Evolutionary conservation across 352 stramenopile genomes (phyloP).

Genomic region (Thalassiosira hispida): DNA sequence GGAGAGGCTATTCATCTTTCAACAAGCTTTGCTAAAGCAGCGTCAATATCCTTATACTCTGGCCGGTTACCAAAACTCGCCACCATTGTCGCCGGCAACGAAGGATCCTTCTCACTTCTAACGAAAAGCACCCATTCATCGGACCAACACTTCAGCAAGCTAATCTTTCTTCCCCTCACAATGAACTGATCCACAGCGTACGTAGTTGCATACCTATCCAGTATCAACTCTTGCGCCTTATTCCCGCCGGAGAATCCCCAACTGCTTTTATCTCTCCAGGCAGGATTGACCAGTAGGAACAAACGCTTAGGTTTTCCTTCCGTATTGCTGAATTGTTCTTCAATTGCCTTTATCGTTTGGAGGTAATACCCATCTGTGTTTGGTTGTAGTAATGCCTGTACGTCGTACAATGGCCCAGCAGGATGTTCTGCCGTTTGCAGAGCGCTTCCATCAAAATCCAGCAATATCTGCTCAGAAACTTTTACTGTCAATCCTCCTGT

Average conservation of each 20-base stretch:
- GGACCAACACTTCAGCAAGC: slow-evolving; percentile 36
- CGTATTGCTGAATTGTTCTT: slow-evolving; percentile 38
- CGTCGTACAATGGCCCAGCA: slow-evolving; percentile 33
- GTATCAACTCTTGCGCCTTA: slow-evolving; percentile 31
- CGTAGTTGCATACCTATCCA: slow-evolving; percentile 42
- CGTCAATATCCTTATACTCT: slow-evolving; percentile 29
- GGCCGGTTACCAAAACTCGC: slow-evolving; percentile 20
- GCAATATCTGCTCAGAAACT: slow-evolving; percentile 39
- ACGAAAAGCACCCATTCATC: slow-evolving; percentile 38
- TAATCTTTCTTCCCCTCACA: slow-evolving; percentile 29
- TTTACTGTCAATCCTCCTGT: slow-evolving; percentile 10
- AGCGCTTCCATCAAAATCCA: slow-evolving; percentile 41
- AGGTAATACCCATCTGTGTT: slow-evolving; percentile 49
- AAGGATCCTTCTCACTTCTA: slow-evolving; percentile 13
- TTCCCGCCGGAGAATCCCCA: slow-evolving; percentile 35
- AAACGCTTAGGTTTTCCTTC: slow-evolving; percentile 30
- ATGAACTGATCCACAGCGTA: slow-evolving; percentile 50
- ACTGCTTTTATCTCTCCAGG: slow-evolving; percentile 40
- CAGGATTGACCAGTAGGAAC: slow-evolving; percentile 45
- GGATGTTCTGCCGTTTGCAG: slow-evolving; percentile 38
- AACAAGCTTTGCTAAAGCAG: neutral
- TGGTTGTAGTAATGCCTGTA: slow-evolving; percentile 37
- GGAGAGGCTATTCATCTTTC: neutral
- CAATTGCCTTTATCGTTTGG: slow-evolving; percentile 29
- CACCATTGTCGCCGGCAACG: neutral